Base-by-base conservation (phyloP, 2,329 filamentous ascomycete genomes). In the Aureobasidium pullulans region DNA sequence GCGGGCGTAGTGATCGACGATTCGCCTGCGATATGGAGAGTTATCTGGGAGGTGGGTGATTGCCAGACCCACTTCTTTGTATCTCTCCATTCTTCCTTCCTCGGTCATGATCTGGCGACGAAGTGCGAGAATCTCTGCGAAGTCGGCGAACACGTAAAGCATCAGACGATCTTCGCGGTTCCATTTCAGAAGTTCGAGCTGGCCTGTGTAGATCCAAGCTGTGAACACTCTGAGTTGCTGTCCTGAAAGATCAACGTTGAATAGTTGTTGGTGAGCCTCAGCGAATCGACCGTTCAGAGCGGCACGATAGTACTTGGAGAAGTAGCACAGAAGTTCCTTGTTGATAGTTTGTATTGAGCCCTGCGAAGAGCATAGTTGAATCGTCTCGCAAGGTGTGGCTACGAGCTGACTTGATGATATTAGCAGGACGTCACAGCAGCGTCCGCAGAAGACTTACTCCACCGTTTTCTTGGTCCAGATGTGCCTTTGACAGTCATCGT, bases 301-400 rank as follows among this genome's bases (percentile, higher is more conserved):
- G 19, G 56, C 43, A 15, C 13, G 10, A 10, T 48, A 58, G 44
- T 58, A 58, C 9, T 34, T 9, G 16, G 44, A 59, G 23, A 34
- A 59, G 32, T 50, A 44, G 46, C 56, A 59, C 8, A 59, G 56
- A 7, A 59, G 37, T 28, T 19, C 46, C 23, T 49, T 59, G 56
- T 59, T 36, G 23, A 50, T 23, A 10, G 36, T n/a, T 39, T 37
- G 31, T 1, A 32, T 11, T 2, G 15, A 13, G n/a, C 43, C 43
- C 4, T 47, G 5, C 2, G 15, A 6, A 4, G 54, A 57, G 8
- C 43, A 43, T 19, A 57, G 43, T 9, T 48, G 16, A 28, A 57
- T 39, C 2, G 19, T 48, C 1, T 16, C 34, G 43, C 19, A 8
- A 13, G 54, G 31, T 36, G 2, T 34, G 9, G 1, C 16, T n/a